Percentiles rank a stretch among this genome's conserved stretches.
Evolutionary conservation across 176 grass and related monocot species (phyloP).

Genomic region (Aegilops bicornis): DNA sequence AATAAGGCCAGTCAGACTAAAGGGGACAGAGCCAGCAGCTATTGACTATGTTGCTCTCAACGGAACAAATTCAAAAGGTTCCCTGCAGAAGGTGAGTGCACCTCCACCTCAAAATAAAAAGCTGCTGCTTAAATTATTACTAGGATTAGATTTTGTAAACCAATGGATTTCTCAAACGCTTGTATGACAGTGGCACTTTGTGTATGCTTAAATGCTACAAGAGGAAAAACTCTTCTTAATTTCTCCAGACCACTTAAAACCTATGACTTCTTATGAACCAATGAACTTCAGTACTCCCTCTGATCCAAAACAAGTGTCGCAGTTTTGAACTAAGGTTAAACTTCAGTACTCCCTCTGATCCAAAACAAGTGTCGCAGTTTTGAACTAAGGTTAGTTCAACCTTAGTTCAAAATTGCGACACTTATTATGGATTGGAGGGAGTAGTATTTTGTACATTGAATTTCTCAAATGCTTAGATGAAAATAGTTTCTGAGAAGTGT

Average conservation of each 20-base stretch:
- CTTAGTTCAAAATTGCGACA: too few relatives aligned
- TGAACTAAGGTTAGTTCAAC: too few relatives aligned
- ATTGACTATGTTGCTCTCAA: constrained; percentile 86
- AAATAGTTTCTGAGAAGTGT: not conserved
- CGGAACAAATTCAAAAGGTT: constrained; percentile 66
- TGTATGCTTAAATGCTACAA: constrained; percentile 1
- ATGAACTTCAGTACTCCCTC: not conserved
- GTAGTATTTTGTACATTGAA: constrained; percentile 6
- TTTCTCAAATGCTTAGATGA: not conserved
- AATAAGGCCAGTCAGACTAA: constrained; percentile 56
- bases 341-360: not conserved
- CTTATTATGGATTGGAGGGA: not conserved
- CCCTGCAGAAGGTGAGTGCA: constrained; percentile 66
- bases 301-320: too few relatives aligned
- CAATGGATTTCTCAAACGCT: constrained; percentile 1
- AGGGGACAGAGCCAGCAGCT: constrained; percentile 73
- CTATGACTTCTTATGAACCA: not conserved
- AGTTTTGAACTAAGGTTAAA: not conserved
- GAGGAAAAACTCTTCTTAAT: not conserved
- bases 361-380: too few relatives aligned
- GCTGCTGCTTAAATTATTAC: constrained; percentile 7
- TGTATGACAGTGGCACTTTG: not conserved
- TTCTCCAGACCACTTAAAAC: not conserved
- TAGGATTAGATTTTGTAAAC: not conserved
- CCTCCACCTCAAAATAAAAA: not conserved